A percentile compares a stretch with the other conserved stretches of the same genome.
phyloP scores from a whole-genome alignment of 495 filamentous ascomycete species.

The Viridothelium virens region DNA sequence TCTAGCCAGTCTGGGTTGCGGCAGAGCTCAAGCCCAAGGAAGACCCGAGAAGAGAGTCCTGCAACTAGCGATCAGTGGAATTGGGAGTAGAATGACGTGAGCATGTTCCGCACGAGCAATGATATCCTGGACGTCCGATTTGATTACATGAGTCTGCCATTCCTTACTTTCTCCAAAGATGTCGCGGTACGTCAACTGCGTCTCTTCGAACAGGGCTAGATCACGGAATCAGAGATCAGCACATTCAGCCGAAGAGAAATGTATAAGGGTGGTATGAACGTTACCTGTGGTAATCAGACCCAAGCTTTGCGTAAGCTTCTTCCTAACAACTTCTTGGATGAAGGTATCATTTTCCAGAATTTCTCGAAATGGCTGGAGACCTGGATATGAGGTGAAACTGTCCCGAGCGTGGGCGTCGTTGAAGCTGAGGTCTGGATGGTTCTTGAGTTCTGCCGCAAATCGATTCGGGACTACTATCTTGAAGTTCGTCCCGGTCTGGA shows the following conservation, averaged over 20 bases:
- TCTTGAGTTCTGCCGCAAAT: conserved; percentile 17
- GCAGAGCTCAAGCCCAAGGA: conserved; percentile 40
- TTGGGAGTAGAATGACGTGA: conserved; percentile 10
- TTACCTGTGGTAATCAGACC: conserved; percentile 14
- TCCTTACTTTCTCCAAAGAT: conserved; percentile 16
- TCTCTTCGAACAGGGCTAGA: conserved; percentile 15
- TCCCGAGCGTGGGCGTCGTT: conserved; percentile 14
- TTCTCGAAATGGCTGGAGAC: conserved; percentile 11
- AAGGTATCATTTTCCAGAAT: conserved; percentile 12
- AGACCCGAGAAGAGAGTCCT: conserved; percentile 42
- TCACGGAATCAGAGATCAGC: conserved; percentile 10
- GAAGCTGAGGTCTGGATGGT: conserved; percentile 13
- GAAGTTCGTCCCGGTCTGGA: conserved; percentile 14
- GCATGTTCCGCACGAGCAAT: conserved; percentile 10
- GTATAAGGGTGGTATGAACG: conserved; percentile 7
- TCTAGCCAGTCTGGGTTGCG: conserved; percentile 39
- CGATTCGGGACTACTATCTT: conserved; percentile 17
- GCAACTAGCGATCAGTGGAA: conserved; percentile 32
- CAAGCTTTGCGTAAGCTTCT: conserved; percentile 17
- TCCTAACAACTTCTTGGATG: conserved; percentile 14
- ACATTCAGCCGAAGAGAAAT: conserved; percentile 10
- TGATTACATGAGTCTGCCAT: conserved; percentile 15
- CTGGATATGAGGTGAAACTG: conserved; percentile 11
- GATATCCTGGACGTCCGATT: conserved; percentile 33
- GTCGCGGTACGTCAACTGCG: conserved; percentile 10